These are phyloP conservation scores for Kwoniella heveanensis DNA, from an alignment of 768 basidiomycete species.

Conservation along the genomic window DNA sequence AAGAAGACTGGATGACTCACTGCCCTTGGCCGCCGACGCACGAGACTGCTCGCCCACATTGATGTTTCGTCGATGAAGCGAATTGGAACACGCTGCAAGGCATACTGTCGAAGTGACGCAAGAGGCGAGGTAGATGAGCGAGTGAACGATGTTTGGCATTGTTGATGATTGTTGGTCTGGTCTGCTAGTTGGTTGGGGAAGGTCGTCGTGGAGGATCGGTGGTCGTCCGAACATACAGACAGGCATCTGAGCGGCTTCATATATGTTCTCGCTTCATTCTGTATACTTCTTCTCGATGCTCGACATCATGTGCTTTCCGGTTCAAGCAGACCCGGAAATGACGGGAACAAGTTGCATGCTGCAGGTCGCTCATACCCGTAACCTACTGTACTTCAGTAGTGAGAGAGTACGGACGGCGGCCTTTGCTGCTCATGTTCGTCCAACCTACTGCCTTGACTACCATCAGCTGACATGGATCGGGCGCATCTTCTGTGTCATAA, in stretches of 20 bases:
- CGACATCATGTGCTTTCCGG: neutral
- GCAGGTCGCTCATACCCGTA: no score
- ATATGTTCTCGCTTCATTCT: neutral
- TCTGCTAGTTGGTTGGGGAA: no score
- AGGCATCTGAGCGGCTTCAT: neutral
- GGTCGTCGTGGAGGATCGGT: neutral
- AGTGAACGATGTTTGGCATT: conserved; percentile 10
- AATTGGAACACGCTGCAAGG: conserved; percentile 15
- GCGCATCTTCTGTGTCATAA: no score
- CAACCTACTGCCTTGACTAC: no score
- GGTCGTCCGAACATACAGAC: neutral
- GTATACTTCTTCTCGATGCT: neutral
- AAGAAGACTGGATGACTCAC: conserved; percentile 3
- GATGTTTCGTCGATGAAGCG: conserved; percentile 12
- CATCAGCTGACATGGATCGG: neutral
- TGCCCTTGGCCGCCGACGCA: conserved; percentile 2
- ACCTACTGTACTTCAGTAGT: no score
- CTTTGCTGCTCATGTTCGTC: no score
- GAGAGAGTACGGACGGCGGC: no score
- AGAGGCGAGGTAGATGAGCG: conserved; percentile 8
- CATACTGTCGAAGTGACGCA: conserved; percentile 6
- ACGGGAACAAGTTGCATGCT: neutral
- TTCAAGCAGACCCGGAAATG: neutral
- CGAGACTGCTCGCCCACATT: conserved; percentile 17
- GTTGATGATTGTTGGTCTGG: no score